phyloP scores from a whole-genome alignment of 176 grass and related monocot genomes.

The Zea mays region Zm-B73-REFERENCE-NAM-5.0 NC_050099.1:247850501-247851000 shows the following conservation, averaged over 20 bases:
- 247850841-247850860: not conserved
- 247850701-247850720: not conserved
- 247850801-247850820: not conserved
- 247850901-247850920: not conserved
- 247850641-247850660: not conserved
- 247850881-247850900: not conserved
- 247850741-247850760: not conserved
- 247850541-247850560: not conserved
- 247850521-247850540: slow-evolving; percentile 18
- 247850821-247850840: not conserved
- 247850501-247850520: not conserved
- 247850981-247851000: slow-evolving; percentile 69
- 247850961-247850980: slow-evolving; percentile 98
- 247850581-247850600: slow-evolving; percentile 68
- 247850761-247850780: not conserved
- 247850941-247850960: slow-evolving; percentile 71
- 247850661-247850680: not conserved
- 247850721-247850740: not conserved
- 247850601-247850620: slow-evolving; percentile 47
- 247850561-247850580: slow-evolving; percentile 80
- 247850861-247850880: not conserved
- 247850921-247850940: slow-evolving; percentile 41
- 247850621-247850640: not conserved
- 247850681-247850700: not conserved
- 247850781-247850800: not conserved